Percentiles rank a stretch among this genome's conserved stretches.
These are phyloP conservation scores for Chytriomyces sp. DNA, from an alignment of 192 early-diverging fungal genomes.

Conservation along the genomic window DNA sequence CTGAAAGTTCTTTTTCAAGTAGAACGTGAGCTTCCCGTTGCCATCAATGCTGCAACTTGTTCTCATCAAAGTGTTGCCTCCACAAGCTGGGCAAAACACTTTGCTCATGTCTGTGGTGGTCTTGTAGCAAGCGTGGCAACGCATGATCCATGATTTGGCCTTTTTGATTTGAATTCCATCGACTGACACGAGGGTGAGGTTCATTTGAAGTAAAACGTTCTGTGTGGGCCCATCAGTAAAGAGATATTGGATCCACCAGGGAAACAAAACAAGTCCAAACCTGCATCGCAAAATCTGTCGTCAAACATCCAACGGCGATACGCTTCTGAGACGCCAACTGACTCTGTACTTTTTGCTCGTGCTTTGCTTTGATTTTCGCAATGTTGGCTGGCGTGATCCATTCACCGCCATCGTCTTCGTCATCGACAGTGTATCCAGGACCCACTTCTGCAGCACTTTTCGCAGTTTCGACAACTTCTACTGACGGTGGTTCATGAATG, in stretches of 20 bases:
- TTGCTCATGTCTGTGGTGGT: slow-evolving; percentile 84
- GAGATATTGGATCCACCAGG: no score
- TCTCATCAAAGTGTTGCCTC: slow-evolving; percentile 83
- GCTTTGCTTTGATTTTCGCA: slow-evolving; percentile 64
- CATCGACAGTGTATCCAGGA: slow-evolving; percentile 6
- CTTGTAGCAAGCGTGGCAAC: slow-evolving; percentile 94
- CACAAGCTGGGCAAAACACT: slow-evolving; percentile 93
- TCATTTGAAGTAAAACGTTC: slow-evolving; percentile 95
- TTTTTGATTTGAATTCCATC: slow-evolving; percentile 80
- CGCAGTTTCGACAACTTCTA: neutral
- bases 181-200: slow-evolving; percentile 78
- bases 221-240: slow-evolving; percentile 3
- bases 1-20: slow-evolving; percentile 89
- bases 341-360: slow-evolving; percentile 21
- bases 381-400: slow-evolving; percentile 97
- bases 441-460: neutral
- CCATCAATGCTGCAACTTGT: slow-evolving; percentile 80
- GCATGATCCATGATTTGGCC: slow-evolving; percentile 86
- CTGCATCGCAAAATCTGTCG: slow-evolving; percentile 94
- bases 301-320: slow-evolving; percentile 86
- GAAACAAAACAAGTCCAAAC: slow-evolving; percentile 19
- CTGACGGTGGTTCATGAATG: neutral
- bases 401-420: slow-evolving; percentile 61
- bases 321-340: slow-evolving; percentile 29
- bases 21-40: slow-evolving; percentile 78